Conservation (phyloP, 2,329 filamentous ascomycete species). For the Sordariomycetes sp. region DNA sequence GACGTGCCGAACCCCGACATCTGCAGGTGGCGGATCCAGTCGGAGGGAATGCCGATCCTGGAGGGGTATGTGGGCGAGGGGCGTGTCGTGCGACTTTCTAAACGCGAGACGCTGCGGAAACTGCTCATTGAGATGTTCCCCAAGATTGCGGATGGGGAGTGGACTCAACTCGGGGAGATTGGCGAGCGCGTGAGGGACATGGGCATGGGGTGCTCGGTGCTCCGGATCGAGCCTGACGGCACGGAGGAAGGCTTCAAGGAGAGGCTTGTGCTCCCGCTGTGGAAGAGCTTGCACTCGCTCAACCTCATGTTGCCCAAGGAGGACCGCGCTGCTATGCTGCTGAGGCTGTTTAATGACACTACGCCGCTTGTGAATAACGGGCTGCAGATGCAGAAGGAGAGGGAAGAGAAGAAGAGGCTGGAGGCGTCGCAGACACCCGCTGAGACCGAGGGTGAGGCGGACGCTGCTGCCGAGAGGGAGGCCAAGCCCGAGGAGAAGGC, state of each 20-base stretch:
- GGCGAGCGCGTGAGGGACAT: constrained; percentile 70
- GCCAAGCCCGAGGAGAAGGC: constrained; percentile 7
- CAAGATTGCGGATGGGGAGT: constrained; percentile 63
- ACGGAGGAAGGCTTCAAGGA: constrained; percentile 50
- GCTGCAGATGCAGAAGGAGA: constrained; percentile 32
- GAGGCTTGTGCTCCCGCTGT: constrained; percentile 78
- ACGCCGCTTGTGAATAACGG: constrained; percentile 66
- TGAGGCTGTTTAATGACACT: constrained; percentile 82
- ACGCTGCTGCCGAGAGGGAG: constrained; percentile 16
- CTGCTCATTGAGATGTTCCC: constrained; percentile 96
- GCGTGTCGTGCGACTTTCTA: constrained; percentile 60
- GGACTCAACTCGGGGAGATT: constrained; percentile 72
- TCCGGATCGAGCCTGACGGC: constrained; percentile 67
- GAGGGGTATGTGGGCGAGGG: constrained; percentile 78
- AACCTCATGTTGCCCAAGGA: constrained; percentile 99
- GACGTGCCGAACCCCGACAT: constrained; percentile 77
- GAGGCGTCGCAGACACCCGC: constrained; percentile 19
- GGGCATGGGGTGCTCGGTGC: constrained; percentile 81
- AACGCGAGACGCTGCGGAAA: constrained; percentile 66
- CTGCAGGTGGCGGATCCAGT: constrained; percentile 91
- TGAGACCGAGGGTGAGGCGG: constrained; percentile 17
- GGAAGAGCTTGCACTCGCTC: constrained; percentile 82
- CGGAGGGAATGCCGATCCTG: constrained; percentile 81
- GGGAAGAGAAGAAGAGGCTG: constrained; percentile 20
- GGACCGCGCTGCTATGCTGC: constrained; percentile 81